Evolutionary conservation across 179 eudicot genomes (phyloP), one percentile per base, ranked within the genome.

Genomic region (Carnegiea gigantea): DNA sequence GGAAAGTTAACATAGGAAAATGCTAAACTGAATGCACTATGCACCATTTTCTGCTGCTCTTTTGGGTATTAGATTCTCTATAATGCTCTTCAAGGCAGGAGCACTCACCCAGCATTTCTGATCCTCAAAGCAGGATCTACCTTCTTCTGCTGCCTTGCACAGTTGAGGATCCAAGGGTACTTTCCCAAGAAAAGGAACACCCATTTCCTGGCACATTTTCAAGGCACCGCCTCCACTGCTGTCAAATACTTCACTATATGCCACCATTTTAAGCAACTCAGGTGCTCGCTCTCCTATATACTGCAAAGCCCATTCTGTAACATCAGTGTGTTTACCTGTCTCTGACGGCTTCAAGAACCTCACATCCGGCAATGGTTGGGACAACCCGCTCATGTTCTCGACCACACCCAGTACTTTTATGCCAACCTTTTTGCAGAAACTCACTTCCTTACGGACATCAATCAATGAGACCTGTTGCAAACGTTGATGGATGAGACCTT

Each of bases 341-440:
- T 82, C 90, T 30, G 86, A 80, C 33, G 79, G 84, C 64, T 82
- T 90, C 87, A 86, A 17, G 74, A 93, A 95, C 82, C 81, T 91
- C 71, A 92, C 78, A 64, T 89, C 95, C 0, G 89, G 21, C 72
- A 95, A 13, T 1, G 91, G 87, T 64, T 93, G 98, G 83, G 83
- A 81, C 64, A 95, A 73, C n/a, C 98, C 97, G 67, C 98, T 95
- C 98, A 95, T 95, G 83, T 95, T 95, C 89, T 93, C 98, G 2
- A 95, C 98, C 3, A 95, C 94, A 33, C 98, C 98, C 14, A 95
- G 91, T 71, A 95, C 93, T 59, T 85, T 72, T 24, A 95, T 65
- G 12, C 95, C 98, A 6, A 95, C 97, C 76, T 93, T 93, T 78
- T 91, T 95, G 87, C 98, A 95, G 83, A 95, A 95, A 78, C 88